phyloP scores from a whole-genome alignment of 768 basidiomycete species.

The Postia placenta region DNA sequence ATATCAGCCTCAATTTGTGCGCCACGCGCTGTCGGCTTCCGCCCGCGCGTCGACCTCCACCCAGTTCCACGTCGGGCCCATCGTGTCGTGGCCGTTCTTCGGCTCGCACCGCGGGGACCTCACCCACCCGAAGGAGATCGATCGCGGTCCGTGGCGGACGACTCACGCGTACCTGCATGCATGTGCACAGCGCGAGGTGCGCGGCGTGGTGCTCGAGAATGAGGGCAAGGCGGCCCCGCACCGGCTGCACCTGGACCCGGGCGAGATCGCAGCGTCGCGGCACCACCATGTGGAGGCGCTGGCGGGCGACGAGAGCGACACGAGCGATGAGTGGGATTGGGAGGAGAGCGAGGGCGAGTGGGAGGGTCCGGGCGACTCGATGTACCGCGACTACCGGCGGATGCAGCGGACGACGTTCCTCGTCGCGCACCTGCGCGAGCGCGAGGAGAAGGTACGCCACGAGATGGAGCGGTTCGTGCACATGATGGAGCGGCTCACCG shows the following conservation, averaged over 20 bases:
- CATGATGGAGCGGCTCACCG: conserved; percentile 56
- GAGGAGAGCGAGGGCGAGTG: conserved; percentile 78
- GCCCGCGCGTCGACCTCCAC: conserved; percentile 15
- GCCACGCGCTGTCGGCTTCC: neutral
- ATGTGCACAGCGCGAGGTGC: conserved; percentile 66
- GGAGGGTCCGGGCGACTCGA: conserved; percentile 70
- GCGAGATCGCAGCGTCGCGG: conserved; percentile 63
- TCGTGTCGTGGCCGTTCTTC: conserved; percentile 90
- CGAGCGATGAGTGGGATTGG: conserved; percentile 72
- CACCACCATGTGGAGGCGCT: conserved; percentile 65
- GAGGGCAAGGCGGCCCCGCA: conserved; percentile 76
- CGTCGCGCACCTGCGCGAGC: conserved; percentile 57
- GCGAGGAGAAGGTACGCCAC: conserved; percentile 55
- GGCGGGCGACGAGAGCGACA: conserved; percentile 69
- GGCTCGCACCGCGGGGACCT: conserved; percentile 77
- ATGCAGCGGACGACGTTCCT: conserved; percentile 79
- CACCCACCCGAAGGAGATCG: conserved; percentile 56
- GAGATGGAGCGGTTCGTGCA: conserved; percentile 71
- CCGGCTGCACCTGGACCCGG: conserved; percentile 73
- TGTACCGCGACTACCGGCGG: conserved; percentile 80
- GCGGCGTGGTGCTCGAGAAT: conserved; percentile 68
- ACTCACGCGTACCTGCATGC: conserved; percentile 56
- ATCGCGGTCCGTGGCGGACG: conserved; percentile 75
- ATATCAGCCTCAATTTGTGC: conserved; percentile 4
- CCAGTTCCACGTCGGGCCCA: conserved; percentile 65